Conservation (phyloP, 176 grass and related monocot species). For the Oryza brachyantha region DNA sequence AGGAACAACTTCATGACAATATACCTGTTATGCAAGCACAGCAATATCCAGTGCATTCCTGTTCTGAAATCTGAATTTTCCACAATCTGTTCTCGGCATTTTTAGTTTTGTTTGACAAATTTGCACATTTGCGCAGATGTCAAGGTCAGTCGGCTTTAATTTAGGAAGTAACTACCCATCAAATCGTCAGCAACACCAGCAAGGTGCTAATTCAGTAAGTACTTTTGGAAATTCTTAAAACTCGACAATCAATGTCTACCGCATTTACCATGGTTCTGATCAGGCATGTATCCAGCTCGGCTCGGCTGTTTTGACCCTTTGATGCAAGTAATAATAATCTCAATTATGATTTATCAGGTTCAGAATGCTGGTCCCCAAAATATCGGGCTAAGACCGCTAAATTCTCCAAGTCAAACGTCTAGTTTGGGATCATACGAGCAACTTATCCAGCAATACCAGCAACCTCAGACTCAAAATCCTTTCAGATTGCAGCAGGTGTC, state of each 20-base stretch:
- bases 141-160: slow-evolving; percentile 84
- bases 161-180: slow-evolving; percentile 65
- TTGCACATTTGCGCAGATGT: slow-evolving; percentile 53
- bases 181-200: slow-evolving; percentile 90
- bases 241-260: slow-evolving; percentile 45
- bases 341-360: slow-evolving; percentile 49
- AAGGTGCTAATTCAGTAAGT: slow-evolving; percentile 72
- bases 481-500: slow-evolving; percentile 84
- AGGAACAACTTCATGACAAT: slow-evolving; percentile 95
- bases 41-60: slow-evolving; percentile 70
- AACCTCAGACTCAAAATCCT: slow-evolving; percentile 63
- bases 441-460: slow-evolving; percentile 89
- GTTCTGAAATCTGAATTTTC: slow-evolving; percentile 36
- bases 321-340: slow-evolving; percentile 27
- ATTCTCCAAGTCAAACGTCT: slow-evolving; percentile 53
- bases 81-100: slow-evolving; percentile 20
- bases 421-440: slow-evolving; percentile 78
- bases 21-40: slow-evolving; percentile 74
- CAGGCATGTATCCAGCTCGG: slow-evolving; percentile 28
- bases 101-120: slow-evolving; percentile 32
- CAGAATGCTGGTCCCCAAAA: slow-evolving; percentile 60
- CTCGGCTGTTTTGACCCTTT: slow-evolving; percentile 15
- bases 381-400: slow-evolving; percentile 72
- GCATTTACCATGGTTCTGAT: slow-evolving; percentile 44
- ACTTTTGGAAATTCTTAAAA: slow-evolving; percentile 30